Percentiles rank a stretch among this genome's conserved stretches.
Evolutionary conservation across 352 stramenopile species (phyloP).

Genomic region (Globisporangium cederbergense): DNA sequence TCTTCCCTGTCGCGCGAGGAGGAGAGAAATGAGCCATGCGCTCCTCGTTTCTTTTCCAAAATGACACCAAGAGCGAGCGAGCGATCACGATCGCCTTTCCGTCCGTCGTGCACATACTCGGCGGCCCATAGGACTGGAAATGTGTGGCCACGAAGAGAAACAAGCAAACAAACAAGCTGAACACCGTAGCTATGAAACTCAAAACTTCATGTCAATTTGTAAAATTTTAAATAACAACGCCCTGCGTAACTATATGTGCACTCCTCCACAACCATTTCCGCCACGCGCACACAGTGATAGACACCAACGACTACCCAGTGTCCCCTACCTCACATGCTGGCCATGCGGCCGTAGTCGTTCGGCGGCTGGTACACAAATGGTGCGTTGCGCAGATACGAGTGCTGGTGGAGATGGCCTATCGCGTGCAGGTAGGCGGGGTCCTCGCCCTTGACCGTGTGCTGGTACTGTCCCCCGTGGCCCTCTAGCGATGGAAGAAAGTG

Average conservation of each 20-base stretch:
- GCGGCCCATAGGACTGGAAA: too few relatives aligned
- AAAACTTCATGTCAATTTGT: background rate
- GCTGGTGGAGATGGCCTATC: constrained; percentile 18
- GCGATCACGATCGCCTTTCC: too few relatives aligned
- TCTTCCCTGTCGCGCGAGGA: too few relatives aligned
- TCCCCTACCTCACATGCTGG: constrained; percentile 23
- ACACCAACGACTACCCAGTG: background rate
- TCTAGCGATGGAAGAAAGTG: constrained; percentile 54
- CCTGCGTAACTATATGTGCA: background rate
- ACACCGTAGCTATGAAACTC: background rate
- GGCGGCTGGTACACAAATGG: constrained; percentile 21
- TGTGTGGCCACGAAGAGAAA: too few relatives aligned
- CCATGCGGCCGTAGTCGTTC: constrained; percentile 27
- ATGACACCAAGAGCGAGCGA: too few relatives aligned
- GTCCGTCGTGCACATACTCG: too few relatives aligned
- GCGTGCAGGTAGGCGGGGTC: constrained; percentile 9
- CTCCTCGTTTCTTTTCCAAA: too few relatives aligned
- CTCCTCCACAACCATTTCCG: background rate
- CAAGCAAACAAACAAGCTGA: too few relatives aligned
- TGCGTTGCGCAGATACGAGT: constrained; percentile 19
- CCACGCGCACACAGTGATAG: background rate
- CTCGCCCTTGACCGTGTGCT: background rate
- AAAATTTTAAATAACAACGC: constrained; percentile 4
- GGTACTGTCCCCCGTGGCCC: constrained; percentile 8
- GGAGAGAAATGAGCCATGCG: too few relatives aligned